Evolutionary conservation across 108 stramenopile genomes (phyloP).

Genomic region (Cyclotella kingstonii): DNA sequence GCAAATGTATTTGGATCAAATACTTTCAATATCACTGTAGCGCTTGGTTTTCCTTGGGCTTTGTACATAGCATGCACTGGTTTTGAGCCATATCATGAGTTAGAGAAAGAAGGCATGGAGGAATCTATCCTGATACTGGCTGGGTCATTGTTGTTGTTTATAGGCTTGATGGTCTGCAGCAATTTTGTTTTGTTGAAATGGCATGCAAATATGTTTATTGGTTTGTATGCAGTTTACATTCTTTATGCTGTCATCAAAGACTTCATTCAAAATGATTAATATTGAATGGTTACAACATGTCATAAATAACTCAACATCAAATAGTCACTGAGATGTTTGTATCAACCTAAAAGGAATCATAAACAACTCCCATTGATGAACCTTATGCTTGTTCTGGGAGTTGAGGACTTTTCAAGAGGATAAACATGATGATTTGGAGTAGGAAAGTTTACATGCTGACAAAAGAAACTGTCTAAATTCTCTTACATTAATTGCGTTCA

Average conservation of each 20-base stretch:
- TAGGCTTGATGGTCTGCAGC: constrained; percentile 50
- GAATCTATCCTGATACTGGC: constrained; percentile 62
- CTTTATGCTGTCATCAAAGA: constrained; percentile 37
- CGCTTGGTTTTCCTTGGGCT: constrained; percentile 85
- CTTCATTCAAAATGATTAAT: no score
- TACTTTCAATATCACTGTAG: constrained; percentile 87
- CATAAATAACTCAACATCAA: no score
- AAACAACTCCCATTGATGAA: no score
- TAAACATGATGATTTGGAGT: no score
- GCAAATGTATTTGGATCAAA: constrained; percentile 87
- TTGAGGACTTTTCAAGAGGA: no score
- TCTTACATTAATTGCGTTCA: no score
- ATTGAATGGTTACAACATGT: no score
- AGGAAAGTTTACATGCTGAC: no score
- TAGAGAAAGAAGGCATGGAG: constrained; percentile 61
- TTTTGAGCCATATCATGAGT: constrained; percentile 61
- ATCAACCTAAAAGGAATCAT: no score
- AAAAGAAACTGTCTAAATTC: no score
- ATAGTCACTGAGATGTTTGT: no score
- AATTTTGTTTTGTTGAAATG: constrained; percentile 62
- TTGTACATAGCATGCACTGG: constrained; percentile 53
- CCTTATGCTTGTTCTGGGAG: no score
- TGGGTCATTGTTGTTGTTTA: constrained; percentile 49
- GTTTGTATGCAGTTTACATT: constrained; percentile 56
- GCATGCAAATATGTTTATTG: constrained; percentile 65